Evolutionary conservation across 768 basidiomycete species (phyloP).

Genomic region (Suillus subalutaceus): DNA sequence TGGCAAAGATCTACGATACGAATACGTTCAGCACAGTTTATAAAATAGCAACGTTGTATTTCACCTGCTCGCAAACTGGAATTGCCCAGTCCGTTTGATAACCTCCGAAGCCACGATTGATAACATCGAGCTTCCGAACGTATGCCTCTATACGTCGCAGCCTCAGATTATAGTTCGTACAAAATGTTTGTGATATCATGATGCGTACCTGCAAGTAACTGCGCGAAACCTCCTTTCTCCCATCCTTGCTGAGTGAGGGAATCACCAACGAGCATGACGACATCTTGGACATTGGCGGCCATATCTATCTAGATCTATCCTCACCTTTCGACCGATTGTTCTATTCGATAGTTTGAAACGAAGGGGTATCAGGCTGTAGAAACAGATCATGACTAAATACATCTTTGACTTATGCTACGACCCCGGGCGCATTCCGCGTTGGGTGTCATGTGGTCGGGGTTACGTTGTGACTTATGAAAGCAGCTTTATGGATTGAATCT

Average conservation of each 20-base stretch:
- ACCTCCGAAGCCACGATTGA: constrained; percentile 84
- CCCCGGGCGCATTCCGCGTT: constrained; percentile 1
- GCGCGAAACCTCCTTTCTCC: constrained; percentile 64
- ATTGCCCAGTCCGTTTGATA: constrained; percentile 90
- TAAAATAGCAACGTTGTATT: background rate
- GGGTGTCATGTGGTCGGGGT: constrained; percentile 7
- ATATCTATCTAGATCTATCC: constrained; percentile 34
- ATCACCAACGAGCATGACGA: constrained; percentile 79
- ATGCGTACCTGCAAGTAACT: constrained; percentile 53
- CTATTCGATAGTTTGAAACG: too few relatives aligned
- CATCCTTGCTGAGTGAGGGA: constrained; percentile 77
- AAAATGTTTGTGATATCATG: background rate
- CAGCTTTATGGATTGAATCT: background rate
- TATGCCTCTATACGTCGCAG: constrained; percentile 59
- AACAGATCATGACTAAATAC: constrained; percentile 6
- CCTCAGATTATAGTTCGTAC: constrained; percentile 3
- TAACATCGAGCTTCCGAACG: constrained; percentile 77
- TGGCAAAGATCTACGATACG: constrained; percentile 61
- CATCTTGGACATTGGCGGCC: constrained; percentile 62
- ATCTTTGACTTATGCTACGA: constrained; percentile 9
- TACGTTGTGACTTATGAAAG: background rate
- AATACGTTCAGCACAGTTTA: background rate
- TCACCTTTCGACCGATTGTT: too few relatives aligned
- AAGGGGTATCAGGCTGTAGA: constrained; percentile 3
- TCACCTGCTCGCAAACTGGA: constrained; percentile 76